phyloP scores from a whole-genome alignment of 176 grass and related monocot species.

The Microstegium vimineum region DNA sequence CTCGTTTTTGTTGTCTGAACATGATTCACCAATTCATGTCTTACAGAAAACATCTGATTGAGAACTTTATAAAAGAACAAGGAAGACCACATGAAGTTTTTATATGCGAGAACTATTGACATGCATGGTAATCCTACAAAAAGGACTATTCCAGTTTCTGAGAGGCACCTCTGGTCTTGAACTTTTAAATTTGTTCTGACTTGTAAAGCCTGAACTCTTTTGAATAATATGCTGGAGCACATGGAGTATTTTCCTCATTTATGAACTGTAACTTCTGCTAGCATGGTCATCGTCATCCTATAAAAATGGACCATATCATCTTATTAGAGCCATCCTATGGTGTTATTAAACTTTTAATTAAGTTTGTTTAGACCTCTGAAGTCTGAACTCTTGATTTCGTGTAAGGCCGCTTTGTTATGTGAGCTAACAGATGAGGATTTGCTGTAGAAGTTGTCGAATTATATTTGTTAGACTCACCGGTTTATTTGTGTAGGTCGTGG shows the following conservation, averaged over 20 bases:
- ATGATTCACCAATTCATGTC: background rate
- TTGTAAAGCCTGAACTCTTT: background rate
- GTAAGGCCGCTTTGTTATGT: background rate
- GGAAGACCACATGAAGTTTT: background rate
- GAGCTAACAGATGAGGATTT: background rate
- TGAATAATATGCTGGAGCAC: background rate
- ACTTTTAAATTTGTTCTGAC: background rate
- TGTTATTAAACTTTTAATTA: background rate
- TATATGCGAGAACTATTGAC: background rate
- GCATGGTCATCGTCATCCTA: background rate
- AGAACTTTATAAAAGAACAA: background rate
- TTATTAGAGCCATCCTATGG: background rate
- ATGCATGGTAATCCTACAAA: background rate
- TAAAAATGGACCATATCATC: background rate
- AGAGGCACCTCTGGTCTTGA: background rate
- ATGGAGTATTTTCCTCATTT: background rate
- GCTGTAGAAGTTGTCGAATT: background rate
- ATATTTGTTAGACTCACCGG: background rate
- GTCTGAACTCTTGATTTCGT: background rate
- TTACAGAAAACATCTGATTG: background rate
- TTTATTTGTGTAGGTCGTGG: constrained; percentile 54
- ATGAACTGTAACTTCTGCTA: background rate
- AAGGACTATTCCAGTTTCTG: background rate
- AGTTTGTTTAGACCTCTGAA: background rate
- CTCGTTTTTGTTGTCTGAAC: background rate